phyloP scores from a whole-genome alignment of 208 protist species.

The Naegleria fowleri region DNA sequence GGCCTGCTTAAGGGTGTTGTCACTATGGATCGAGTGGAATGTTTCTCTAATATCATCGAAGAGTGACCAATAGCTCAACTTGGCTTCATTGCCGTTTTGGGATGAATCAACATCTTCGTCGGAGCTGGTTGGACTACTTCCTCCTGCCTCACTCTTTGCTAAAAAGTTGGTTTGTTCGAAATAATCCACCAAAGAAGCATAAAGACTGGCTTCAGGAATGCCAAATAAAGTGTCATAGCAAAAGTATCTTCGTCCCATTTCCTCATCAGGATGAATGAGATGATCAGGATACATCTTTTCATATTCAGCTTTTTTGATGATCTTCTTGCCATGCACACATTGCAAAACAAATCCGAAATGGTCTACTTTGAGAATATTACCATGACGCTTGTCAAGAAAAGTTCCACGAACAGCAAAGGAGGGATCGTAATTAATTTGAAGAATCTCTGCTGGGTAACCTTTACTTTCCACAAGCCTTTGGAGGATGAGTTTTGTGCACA shows the following conservation, averaged over 20 bases:
- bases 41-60: constrained; percentile 28
- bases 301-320: neutral
- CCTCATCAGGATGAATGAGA: neutral
- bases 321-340: constrained; percentile 22
- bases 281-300: neutral
- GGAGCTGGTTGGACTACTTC: neutral
- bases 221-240: constrained; percentile 24
- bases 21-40: neutral
- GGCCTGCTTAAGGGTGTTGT: neutral
- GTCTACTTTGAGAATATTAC: constrained; percentile 13
- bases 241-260: constrained; percentile 7
- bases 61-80: neutral
- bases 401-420: neutral
- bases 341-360: constrained; percentile 7
- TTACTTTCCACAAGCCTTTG: constrained; percentile 1
- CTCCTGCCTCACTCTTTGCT: neutral
- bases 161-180: constrained; percentile 25
- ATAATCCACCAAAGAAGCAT: neutral
- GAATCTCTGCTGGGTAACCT: constrained; percentile 25
- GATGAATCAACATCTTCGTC: neutral
- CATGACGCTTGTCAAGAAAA: constrained; percentile 18
- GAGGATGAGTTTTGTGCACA: neutral
- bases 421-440: constrained; percentile 16
- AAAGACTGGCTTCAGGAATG: constrained; percentile 18
- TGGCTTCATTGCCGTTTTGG: neutral